Evolutionary conservation across 2,329 filamentous ascomycete genomes (phyloP).

Genomic region (Beauveria caledonica): DNA sequence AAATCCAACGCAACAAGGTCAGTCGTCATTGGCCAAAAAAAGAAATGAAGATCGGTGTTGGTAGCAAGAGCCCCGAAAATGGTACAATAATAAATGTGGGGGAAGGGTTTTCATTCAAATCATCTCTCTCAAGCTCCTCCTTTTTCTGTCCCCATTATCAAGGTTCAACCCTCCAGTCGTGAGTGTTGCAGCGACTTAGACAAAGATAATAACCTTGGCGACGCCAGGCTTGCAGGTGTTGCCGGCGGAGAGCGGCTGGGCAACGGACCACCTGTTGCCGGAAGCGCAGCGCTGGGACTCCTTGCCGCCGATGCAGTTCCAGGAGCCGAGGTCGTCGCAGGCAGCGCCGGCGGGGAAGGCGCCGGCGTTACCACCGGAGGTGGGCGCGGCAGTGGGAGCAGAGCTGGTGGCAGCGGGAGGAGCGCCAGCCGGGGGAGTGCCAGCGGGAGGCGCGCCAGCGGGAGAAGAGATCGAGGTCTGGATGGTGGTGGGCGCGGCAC

Average conservation of each 20-base stretch:
- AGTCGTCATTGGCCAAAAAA: background rate
- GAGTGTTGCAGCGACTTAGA: background rate
- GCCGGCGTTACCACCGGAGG: conserved; percentile 12
- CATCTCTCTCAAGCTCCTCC: background rate
- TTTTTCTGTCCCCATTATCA: background rate
- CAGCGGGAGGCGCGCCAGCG: conserved; percentile 14
- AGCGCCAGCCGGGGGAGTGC: conserved; percentile 15
- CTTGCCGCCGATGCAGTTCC: conserved; percentile 48
- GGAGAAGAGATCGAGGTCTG: background rate
- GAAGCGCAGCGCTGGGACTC: conserved; percentile 56
- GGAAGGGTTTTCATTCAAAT: background rate
- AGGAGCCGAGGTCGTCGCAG: conserved; percentile 46
- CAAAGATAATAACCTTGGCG: conserved; percentile 18
- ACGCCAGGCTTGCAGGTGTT: conserved; percentile 37
- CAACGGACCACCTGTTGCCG: conserved; percentile 41
- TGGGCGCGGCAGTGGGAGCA: conserved; percentile 5
- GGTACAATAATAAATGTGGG: background rate
- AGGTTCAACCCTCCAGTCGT: background rate
- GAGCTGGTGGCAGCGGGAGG: background rate
- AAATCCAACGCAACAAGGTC: background rate
- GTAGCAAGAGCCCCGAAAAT: background rate
- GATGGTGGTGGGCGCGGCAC: background rate
- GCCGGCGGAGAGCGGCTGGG: conserved; percentile 43
- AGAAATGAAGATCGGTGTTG: conserved; percentile 1
- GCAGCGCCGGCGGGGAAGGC: conserved; percentile 29